Evolutionary conservation across 306 rosid genomes (phyloP), one percentile per base, ranked within the genome.

Genomic region (Ormosia semicastrata): DNA sequence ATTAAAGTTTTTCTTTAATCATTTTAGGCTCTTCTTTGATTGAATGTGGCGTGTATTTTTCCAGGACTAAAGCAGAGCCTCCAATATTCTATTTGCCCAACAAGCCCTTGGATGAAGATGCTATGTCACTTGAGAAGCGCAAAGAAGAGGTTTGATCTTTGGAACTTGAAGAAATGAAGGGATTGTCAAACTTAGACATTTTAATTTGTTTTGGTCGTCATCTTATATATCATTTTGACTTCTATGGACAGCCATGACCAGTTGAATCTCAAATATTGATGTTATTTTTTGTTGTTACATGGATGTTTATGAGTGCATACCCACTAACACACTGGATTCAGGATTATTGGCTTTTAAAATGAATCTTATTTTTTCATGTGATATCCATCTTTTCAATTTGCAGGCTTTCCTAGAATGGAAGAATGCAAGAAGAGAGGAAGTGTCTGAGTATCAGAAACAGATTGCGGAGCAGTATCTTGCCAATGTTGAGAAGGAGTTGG

Each of bases 51-150:
- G 17, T 85, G 57, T 64, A 33, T 82, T 41, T 88, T 85, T 83
- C 71, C 93, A 95, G 99, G 90, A 95, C 97, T 30, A 92, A 92
- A 84, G 77, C 98, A 46, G 98, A 93, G 77, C 99, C 99, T 82
- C 90, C 94, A 15, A 95, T 95, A 81, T 93, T 89, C 80, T 95
- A 90, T 87, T 79, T 93, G 82, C 97, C 97, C n/a, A 93, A 88
- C 79, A 95, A 90, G 84, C 96, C 97, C 66, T 75, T 90, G 84
- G 97, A 93, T 11, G 94, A 89, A 44, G 92, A 90, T 71, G 82
- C 84, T 33, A 65, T 44, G 15, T 83, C 79, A 12, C 32, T 75
- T 69, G 91, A 88, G 87, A 93, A 90, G 90, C 89, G 15, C 78
- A 93, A 88, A 86, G 97, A 93, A 81, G 92, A 89, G 99, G 99